A percentile compares a stretch with the other conserved stretches of the same genome.
Evolutionary conservation across 257 asterid species (phyloP).

Genomic region (Vinca minor): DNA sequence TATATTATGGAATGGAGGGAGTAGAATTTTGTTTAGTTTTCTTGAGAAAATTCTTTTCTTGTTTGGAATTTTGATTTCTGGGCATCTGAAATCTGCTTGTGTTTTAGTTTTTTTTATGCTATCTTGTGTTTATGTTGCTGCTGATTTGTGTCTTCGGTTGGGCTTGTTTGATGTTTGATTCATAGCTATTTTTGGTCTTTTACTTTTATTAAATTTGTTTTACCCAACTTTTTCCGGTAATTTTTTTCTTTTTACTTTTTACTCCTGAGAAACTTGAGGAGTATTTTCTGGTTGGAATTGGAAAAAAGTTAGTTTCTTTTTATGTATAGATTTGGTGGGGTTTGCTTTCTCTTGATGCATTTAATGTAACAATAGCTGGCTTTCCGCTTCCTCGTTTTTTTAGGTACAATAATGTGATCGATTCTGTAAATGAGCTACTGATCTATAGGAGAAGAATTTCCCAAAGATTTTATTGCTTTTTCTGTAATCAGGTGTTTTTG

Average conservation of each 20-base stretch:
- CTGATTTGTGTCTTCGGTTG: neutral
- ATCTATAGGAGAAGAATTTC: conserved; percentile 11
- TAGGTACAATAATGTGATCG: too few species aligned
- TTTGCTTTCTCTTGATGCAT: conserved; percentile 12
- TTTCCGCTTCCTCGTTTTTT: conserved; percentile 19
- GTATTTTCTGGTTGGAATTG: neutral
- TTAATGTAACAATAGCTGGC: conserved; percentile 12
- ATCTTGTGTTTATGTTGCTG: conserved; percentile 1
- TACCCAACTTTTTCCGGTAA: conserved; percentile 31
- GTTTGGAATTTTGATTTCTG: conserved; percentile 16
- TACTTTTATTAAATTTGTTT: conserved; percentile 14
- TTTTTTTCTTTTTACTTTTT: conserved; percentile 8
- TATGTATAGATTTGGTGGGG: conserved; percentile 13
- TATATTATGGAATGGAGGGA: too few species aligned
- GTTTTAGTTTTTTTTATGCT: too few species aligned
- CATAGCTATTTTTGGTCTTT: conserved; percentile 21
- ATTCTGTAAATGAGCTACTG: conserved; percentile 10
- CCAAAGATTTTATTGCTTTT: conserved; percentile 12
- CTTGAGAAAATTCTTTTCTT: neutral
- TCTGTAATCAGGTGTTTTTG: neutral
- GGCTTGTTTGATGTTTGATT: conserved; percentile 18
- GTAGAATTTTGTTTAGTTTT: too few species aligned
- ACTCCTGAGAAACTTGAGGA: neutral
- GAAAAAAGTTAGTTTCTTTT: neutral
- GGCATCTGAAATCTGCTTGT: conserved; percentile 37